Base-by-base conservation (phyloP, 2,329 filamentous ascomycete genomes). In the Calonectria henricotiae region DNA sequence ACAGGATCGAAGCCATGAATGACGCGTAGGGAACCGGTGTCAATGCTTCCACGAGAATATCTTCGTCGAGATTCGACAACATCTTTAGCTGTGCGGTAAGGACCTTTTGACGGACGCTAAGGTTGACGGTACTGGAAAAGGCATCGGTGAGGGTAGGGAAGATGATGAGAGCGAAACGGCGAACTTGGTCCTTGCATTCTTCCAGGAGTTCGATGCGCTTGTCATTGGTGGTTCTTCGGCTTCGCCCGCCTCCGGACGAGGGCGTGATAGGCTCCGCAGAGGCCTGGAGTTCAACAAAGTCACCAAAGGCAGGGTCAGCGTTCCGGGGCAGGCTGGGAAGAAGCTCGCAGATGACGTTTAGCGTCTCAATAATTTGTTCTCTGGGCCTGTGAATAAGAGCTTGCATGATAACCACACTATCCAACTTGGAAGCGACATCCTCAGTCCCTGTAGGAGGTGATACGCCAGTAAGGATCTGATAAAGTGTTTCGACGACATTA, bases 331-430 rank as follows among this genome's bases (percentile, higher is more conserved):
- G 86, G 61, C 90, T 91, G 1, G 96, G 95, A 41, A 99, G 87
- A 35, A 99, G 86, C 83, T 99, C 96, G 84, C 96, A 98, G 73
- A 99, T 95, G 73, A 99, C 95, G 80, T 98, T 98, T 73, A 99
- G 88, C 1, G 97, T 98, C 85, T 99, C 96, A 76, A 96, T 96
- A 20, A 99, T 94, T 82, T 99, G 96, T 75, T 99, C 97, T 67
- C 95, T 92, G 7, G 96, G 96, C 46, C 96, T 92, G 79, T 98
- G 96, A 63, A 99, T 98, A 73, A 99, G 87, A 43, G 97, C 95
- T 84, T 99, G 96, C 97, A 99, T 99, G 78, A 99, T 96, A 54
- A 99, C 90, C 66, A 98, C 96, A 79, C 95, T 98, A 82, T 98
- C 96, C 73, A 98, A 92, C 83, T 97, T 98, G 43, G 90, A 92